Conservation (phyloP, 2,329 filamentous ascomycete species). For the Colletotrichum tanaceti region DNA sequence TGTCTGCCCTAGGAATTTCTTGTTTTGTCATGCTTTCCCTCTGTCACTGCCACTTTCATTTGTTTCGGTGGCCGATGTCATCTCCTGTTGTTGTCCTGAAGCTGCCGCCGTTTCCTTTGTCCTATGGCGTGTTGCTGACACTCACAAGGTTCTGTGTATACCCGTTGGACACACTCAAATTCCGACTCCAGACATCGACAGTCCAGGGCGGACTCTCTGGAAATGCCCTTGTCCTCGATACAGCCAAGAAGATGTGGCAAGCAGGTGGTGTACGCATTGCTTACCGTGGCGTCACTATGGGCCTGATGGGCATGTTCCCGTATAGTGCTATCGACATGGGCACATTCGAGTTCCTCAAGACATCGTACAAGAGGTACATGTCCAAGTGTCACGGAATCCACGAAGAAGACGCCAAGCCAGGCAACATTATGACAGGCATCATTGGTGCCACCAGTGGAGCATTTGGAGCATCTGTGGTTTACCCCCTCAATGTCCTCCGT, state of each 20-base stretch:
- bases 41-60: neutral
- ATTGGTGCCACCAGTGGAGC: constrained; percentile 94
- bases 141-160: constrained; percentile 84
- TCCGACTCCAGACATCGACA: constrained; percentile 92
- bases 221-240: constrained; percentile 83
- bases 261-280: constrained; percentile 80
- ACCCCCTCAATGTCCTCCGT: constrained; percentile 92
- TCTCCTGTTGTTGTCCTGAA: neutral
- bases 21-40: neutral
- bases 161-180: constrained; percentile 86
- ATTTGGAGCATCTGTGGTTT: constrained; percentile 92
- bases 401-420: constrained; percentile 85
- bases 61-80: no score
- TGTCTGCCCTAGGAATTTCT: constrained; percentile 46
- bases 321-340: constrained; percentile 97
- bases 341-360: constrained; percentile 94
- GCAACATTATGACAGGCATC: constrained; percentile 84
- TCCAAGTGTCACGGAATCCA: constrained; percentile 76
- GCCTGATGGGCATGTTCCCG: constrained; percentile 94
- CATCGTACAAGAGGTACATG: constrained; percentile 75
- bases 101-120: neutral
- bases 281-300: constrained; percentile 94
- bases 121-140: constrained; percentile 42
- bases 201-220: constrained; percentile 87
- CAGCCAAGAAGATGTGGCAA: constrained; percentile 86